Base-by-base conservation (phyloP, 805 yeast species). In the Yarrowia divulgata region DNA sequence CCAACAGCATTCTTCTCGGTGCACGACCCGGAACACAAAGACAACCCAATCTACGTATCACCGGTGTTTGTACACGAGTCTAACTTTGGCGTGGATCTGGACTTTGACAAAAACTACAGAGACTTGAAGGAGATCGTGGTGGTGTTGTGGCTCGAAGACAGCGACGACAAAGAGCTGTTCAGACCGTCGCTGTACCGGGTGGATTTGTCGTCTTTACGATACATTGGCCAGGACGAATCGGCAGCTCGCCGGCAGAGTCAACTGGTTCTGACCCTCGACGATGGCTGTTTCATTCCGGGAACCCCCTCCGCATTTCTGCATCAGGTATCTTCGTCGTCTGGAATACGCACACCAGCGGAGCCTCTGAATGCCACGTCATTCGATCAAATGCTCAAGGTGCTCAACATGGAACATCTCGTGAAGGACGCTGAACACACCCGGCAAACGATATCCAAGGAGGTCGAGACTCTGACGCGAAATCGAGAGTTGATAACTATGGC, bases 371-470 rank as follows among this genome's bases (percentile, higher is more conserved):
- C 68, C 18, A 49, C 46, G 32, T 37, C 68, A 8, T 43, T 48
- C 14, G 68, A 63, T 8, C 55, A 49, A 39, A 63, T 63, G 55
- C 57, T 63, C 46, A 63, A 63, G 50, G 57, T 63, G 35, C 57
- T 63, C 57, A 63, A 49, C 39, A 48, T 63, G 46, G 68, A 63
- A n/a, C 68, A 63, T 40, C 34, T 63, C 5, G 57, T 63, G 29
- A 63, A 49, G 23, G 68, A 63, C 18, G 68, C 68, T 6, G 55
- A 48, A 13, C 46, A 5, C 19, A 48, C 68, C 8, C 45, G 68
- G 16, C 57, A 46, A 39, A 49, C 57, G 3, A 63, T 48, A 13
- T 49, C 55, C 8, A 23, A 23, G 13, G 57, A 63, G n/a, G 55
- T 48, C 9, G 57, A 63, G 29, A 35, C 68, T 29, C 13, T 48